A percentile compares a stretch with the other conserved stretches of the same genome.
Conservation (phyloP, 345 rosid genomes). For the Eucalyptus shirleyi region DNA sequence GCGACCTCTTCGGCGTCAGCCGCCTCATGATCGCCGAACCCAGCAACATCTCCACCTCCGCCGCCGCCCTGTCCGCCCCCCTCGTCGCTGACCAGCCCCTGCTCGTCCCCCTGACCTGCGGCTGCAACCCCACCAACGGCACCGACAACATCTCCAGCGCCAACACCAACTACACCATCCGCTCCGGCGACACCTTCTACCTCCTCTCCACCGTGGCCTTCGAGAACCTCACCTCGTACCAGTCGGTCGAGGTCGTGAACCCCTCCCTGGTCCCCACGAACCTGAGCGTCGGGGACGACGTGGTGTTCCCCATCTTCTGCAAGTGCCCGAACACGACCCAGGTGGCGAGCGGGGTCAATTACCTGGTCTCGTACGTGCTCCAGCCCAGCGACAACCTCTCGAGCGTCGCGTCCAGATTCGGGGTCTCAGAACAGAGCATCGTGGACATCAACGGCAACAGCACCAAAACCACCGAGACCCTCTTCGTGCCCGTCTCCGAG, state of each 20-base stretch:
- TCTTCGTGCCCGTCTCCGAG: constrained; percentile 36
- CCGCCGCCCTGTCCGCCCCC: constrained; percentile 16
- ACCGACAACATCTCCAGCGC: constrained; percentile 26
- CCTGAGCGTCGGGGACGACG: constrained; percentile 21
- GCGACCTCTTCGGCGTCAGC: constrained; percentile 51
- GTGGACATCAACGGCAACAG: constrained; percentile 25
- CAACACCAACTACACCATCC: constrained; percentile 30
- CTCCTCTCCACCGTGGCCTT: constrained; percentile 7
- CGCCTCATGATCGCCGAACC: constrained; percentile 46
- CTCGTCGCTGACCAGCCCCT: constrained; percentile 35
- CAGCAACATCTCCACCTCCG: constrained; percentile 46
- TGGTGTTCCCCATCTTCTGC: constrained; percentile 46
- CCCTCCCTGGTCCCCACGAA: constrained; percentile 30
- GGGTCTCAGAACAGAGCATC: constrained; percentile 16
- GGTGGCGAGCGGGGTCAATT: constrained; percentile 3
- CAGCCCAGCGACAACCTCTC: constrained; percentile 51
- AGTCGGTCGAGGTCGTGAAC: constrained; percentile 48
- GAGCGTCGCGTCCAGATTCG: constrained; percentile 39
- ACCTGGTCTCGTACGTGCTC: constrained; percentile 48
- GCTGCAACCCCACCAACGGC: constrained; percentile 27
- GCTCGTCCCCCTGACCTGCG: constrained; percentile 47
- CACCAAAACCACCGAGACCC: constrained; percentile 15
- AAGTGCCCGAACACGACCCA: constrained; percentile 47
- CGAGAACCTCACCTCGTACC: constrained; percentile 51
- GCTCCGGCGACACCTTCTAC: constrained; percentile 28